Base-by-base conservation (phyloP, 179 eudicot genomes). In the Silene noctiflora region DNA sequence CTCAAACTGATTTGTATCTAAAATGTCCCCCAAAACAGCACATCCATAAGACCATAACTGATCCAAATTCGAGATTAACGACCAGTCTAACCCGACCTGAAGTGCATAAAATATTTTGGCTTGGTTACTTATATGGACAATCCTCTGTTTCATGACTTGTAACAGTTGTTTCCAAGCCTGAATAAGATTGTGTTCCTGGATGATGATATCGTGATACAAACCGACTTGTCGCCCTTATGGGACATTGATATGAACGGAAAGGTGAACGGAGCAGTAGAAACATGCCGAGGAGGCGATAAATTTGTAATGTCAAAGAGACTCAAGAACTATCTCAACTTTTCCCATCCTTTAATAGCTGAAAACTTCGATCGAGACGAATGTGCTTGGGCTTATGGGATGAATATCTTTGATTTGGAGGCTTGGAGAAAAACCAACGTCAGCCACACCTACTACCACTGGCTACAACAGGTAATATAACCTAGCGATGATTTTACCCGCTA, bases 351-450 rank as follows among this genome's bases (percentile, higher is more conserved):
- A 81, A 89, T 94, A 79, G 72, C 87, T 4, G 73, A 84, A 0
- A 87, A 78, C 63, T 92, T 94, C 59, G 79, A 90, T 56, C 86
- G 94, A 5, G 81, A 85, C 14, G 97, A 94, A 82, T 94, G 98
- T 85, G 98, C 98, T 48, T 92, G 98, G 97, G 98, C 97, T 58
- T 92, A 92, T 80, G 98, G 98, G 42, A 94, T 94, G 98, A 92
- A 94, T 83, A 82, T 94, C 51, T 94, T 92, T 13, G 93, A 94
- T 81, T 89, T 94, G 33, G 83, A 90, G 55, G 96, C 96, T 73
- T 94, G 97, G 97, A 87, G 97, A 73, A 91, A 81, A 69, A 88
- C 93, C 27, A 88, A 89, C 80, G 91, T 94, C 71, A 94, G 89
- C 72, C 74, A 76, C 65, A 86, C 94, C 39, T 94, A 94, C 81